Evolutionary conservation across 2,329 filamentous ascomycete species (phyloP).

Genomic region (Lasiodiplodia citricola): DNA sequence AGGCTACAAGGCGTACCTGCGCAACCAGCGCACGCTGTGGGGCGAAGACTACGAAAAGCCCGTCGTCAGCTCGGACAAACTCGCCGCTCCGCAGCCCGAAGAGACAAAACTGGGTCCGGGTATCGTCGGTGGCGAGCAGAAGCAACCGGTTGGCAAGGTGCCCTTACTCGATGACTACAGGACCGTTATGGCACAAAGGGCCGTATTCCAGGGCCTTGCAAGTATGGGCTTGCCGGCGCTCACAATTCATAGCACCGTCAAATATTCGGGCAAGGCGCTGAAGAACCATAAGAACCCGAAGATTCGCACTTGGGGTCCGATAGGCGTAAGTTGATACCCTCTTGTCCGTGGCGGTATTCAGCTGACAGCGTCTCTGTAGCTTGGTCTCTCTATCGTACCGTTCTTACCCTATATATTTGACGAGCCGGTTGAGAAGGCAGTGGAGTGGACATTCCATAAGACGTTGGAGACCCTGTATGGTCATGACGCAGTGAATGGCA

Average conservation of each 20-base stretch:
- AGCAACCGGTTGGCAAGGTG: constrained; percentile 48
- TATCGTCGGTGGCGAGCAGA: constrained; percentile 28
- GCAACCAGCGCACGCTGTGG: constrained; percentile 78
- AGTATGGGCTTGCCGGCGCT: constrained; percentile 94
- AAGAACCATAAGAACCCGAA: constrained; percentile 76
- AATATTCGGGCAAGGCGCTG: constrained; percentile 85
- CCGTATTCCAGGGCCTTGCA: constrained; percentile 86
- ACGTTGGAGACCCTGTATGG: constrained; percentile 77
- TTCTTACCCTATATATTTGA: constrained; percentile 87
- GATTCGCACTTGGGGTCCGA: constrained; percentile 85
- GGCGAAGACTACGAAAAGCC: constrained; percentile 60
- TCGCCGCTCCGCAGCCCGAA: constrained; percentile 25
- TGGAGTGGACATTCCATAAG: constrained; percentile 88
- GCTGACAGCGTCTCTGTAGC: constrained; percentile 43
- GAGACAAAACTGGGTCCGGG: constrained; percentile 35
- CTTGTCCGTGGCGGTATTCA: too few species aligned
- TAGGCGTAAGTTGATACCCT: constrained; percentile 69
- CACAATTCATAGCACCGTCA: constrained; percentile 90
- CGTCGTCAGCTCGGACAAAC: constrained; percentile 30
- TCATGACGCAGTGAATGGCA: constrained; percentile 57
- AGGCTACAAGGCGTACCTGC: constrained; percentile 91
- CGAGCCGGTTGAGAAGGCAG: constrained; percentile 87
- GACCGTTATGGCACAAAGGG: constrained; percentile 88
- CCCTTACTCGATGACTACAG: constrained; percentile 86
- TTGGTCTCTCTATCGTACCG: constrained; percentile 71